These are phyloP conservation scores for Solanum bulbocastanum DNA, from an alignment of 257 asterid genomes.

Conservation along the genomic window DNA sequence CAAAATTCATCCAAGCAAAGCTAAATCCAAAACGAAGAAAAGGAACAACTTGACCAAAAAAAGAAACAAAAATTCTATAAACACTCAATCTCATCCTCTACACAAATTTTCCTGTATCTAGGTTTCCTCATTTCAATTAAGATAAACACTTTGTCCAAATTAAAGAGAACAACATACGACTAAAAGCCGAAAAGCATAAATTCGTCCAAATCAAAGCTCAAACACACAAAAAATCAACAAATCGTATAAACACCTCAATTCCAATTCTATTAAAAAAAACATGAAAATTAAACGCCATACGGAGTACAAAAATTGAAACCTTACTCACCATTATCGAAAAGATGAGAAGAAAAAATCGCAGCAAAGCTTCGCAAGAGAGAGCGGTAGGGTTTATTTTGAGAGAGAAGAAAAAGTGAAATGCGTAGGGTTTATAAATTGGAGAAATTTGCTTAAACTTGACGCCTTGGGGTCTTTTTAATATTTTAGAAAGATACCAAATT, in stretches of 20 bases:
- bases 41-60: neutral
- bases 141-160: neutral
- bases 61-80: neutral
- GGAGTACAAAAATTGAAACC: neutral
- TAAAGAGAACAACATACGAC: neutral
- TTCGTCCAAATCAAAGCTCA: neutral
- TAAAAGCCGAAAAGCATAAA: neutral
- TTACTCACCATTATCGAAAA: neutral
- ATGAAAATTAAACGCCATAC: neutral
- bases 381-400: neutral
- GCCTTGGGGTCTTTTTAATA: neutral
- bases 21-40: neutral
- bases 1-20: neutral
- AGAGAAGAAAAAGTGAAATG: neutral
- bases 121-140: neutral
- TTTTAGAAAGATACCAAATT: neutral
- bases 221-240: neutral
- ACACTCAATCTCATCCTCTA: neutral
- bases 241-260: neutral
- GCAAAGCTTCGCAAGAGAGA: neutral
- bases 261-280: neutral
- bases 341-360: neutral
- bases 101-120: neutral
- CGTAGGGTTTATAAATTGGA: conserved; percentile 10
- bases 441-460: conserved; percentile 4